phyloP scores from a whole-genome alignment of 768 basidiomycete species.

The Boletellus ananas region DNA sequence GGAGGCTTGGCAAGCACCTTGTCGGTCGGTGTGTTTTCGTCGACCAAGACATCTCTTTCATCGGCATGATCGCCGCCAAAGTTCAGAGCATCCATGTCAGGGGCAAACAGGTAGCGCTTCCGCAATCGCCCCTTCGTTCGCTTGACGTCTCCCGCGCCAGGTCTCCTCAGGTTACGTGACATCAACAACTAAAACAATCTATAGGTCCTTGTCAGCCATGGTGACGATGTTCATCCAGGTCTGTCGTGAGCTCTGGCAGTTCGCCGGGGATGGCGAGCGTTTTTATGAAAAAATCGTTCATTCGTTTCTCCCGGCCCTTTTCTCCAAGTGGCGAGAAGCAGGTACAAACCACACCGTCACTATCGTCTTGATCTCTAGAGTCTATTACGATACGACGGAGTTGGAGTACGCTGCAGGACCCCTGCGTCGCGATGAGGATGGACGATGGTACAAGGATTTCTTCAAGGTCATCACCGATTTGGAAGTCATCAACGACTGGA shows the following conservation, averaged over 20 bases:
- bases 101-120: slow-evolving; percentile 51
- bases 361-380: slow-evolving; percentile 90
- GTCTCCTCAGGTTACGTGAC: slow-evolving; percentile 81
- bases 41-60: slow-evolving; percentile 81
- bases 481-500: slow-evolving; percentile 86
- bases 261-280: slow-evolving; percentile 92
- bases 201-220: slow-evolving; percentile 86
- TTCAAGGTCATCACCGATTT: slow-evolving; percentile 94
- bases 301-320: slow-evolving; percentile 89
- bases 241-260: slow-evolving; percentile 94
- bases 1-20: slow-evolving; percentile 82
- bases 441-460: slow-evolving; percentile 89
- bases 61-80: slow-evolving; percentile 78
- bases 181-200: slow-evolving; percentile 80
- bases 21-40: slow-evolving; percentile 78
- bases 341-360: slow-evolving; percentile 92
- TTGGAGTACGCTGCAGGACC: slow-evolving; percentile 81
- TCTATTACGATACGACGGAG: slow-evolving; percentile 81
- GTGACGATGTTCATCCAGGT: slow-evolving; percentile 95
- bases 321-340: slow-evolving; percentile 77
- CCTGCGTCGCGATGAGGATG: slow-evolving; percentile 69
- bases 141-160: slow-evolving; percentile 34
- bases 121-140: background rate
- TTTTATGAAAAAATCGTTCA: slow-evolving; percentile 98
- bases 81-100: slow-evolving; percentile 74